Base-by-base conservation (phyloP, 192 early-diverging fungal genomes). In the Thoreauomyces humboldtii region DNA sequence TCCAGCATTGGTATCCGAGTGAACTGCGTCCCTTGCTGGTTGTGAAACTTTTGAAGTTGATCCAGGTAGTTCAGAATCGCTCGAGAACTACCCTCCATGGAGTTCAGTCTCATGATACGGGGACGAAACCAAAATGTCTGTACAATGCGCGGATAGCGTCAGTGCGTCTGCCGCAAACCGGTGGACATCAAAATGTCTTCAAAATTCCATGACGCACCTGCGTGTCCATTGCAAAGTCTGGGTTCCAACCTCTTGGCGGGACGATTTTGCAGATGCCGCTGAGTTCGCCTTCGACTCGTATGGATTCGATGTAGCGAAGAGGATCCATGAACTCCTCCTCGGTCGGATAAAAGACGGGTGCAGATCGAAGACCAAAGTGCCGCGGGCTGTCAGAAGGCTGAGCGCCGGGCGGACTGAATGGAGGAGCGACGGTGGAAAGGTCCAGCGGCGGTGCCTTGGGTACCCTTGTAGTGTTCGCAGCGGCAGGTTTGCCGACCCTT, bases 211-310 rank as follows among this genome's bases (percentile, higher is more conserved):
- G n/a, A 44, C 67, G 69, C 61, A 86, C 89, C 79, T 86, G 71
- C 46, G 90, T 88, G 64, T 95, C 90, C 42, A 98, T 66, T 7
- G 87, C 74, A 78, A 93, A 95, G 34, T 63, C 79, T 54, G 94
- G 93, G 27, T 78, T 84, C 89, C 93, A 98, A 6, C 81, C 83
- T 34, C 67, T 70, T 14, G 96, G 96, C 47, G 96, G 96, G 29
- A 98, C 82, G 64, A 98, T 90, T 72, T 98, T 98, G 73, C 89
- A 86, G 48, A 96, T 86, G 5, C 96, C 93, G n/a, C 84, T 82
- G 59, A 75, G 55, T 65, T 95, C 91, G 44, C 86, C 94, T 63
- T 84, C 73, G 1, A 78, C 65, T 12, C 88, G 79, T 67, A 96
- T 95, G 52, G 71, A 81, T 48, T 88, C 85, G 72, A 98, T 92